Percentiles rank a stretch among this genome's conserved stretches.
phyloP scores from a whole-genome alignment of 257 asterid species.

The Thymus quinquecostatus region DNA sequence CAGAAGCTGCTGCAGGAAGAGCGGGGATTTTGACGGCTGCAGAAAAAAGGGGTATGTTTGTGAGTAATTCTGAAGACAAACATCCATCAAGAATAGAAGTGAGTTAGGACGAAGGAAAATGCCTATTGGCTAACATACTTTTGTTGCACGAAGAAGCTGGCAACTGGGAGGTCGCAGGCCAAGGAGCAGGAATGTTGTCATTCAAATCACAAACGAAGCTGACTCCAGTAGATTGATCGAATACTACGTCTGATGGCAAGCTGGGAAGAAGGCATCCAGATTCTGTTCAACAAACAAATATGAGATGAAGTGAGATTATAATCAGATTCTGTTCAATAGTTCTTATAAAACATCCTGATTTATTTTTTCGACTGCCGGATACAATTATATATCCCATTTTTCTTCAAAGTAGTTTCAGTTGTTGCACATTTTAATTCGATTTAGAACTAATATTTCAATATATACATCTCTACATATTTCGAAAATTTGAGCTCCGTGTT shows the following conservation, averaged over 20 bases:
- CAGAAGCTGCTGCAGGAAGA: constrained; percentile 98
- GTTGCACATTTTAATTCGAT: neutral
- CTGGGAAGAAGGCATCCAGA: constrained; percentile 96
- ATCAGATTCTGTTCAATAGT: neutral
- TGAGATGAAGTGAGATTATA: constrained; percentile 21
- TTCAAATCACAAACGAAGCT: constrained; percentile 94
- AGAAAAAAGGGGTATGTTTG: constrained; percentile 19
- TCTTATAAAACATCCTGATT: too few relatives aligned
- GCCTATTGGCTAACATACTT: constrained; percentile 45
- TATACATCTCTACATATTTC: neutral
- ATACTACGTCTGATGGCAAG: constrained; percentile 85
- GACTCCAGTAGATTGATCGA: constrained; percentile 72
- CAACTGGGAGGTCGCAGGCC: constrained; percentile 77
- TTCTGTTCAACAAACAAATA: constrained; percentile 44
- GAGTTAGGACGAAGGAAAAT: neutral
- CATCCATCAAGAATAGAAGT: neutral
- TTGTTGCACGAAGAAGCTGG: constrained; percentile 86
- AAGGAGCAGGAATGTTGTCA: constrained; percentile 97
- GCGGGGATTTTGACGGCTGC: constrained; percentile 94
- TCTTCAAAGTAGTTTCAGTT: neutral
- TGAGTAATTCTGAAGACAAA: constrained; percentile 22
- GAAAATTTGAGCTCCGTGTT: neutral
- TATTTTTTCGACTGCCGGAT: too few relatives aligned
- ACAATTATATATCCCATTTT: too few relatives aligned
- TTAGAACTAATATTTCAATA: neutral